Evolutionary conservation across 2,329 filamentous ascomycete species (phyloP), one percentile per base, ranked within the genome.

Genomic region (Ophiostoma perfectum): DNA sequence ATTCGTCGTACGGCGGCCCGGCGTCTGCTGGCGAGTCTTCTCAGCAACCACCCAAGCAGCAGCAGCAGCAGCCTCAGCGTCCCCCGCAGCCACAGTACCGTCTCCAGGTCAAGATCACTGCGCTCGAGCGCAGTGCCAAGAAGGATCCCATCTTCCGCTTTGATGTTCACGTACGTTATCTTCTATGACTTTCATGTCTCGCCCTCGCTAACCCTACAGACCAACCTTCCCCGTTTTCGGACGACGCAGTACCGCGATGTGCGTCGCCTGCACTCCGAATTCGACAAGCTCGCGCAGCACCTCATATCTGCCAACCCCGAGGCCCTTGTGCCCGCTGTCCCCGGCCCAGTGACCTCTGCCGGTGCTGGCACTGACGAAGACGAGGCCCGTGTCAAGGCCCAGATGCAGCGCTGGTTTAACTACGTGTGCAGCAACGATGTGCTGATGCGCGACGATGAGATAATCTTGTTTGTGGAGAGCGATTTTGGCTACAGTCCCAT

Each of bases 161-260:
- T 77, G 95, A 99, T 80, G 92, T 98, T 72, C 92, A 99, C 80
- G 95, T 98, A 88, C 76, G 89, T 58, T 39, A 16, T n/a, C 3
- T 52, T 52, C 5, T 6, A 41, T 6, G 1, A 41, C 14, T 11
- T 5, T 36, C 9, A 6, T 36, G 3, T 45, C 9, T 27, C 11
- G 5, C 8, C 3, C n/a, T 3, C 8, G 11, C 39, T 36, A 36
- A 14, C n/a, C 8, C 4, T 5, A 3, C 18, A 99, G 95, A 99
- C 95, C 72, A 99, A 99, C 79, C 90, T 99, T n/a, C 93, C 94
- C 67, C 94, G 94, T 74, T 99, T 97, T 79, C 88, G 95, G 74
- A 99, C 95, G 0, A 99, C 95, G 5, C 95, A 99, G 78, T 99
- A 97, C 80, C 93, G 95, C 76, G 95, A 99, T 79, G 93, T 99